Percentiles rank a stretch among this genome's conserved stretches.
These are phyloP conservation scores for Hemerocallis citrina DNA, from an alignment of 106 monocot species.

Conservation along the genomic window DNA sequence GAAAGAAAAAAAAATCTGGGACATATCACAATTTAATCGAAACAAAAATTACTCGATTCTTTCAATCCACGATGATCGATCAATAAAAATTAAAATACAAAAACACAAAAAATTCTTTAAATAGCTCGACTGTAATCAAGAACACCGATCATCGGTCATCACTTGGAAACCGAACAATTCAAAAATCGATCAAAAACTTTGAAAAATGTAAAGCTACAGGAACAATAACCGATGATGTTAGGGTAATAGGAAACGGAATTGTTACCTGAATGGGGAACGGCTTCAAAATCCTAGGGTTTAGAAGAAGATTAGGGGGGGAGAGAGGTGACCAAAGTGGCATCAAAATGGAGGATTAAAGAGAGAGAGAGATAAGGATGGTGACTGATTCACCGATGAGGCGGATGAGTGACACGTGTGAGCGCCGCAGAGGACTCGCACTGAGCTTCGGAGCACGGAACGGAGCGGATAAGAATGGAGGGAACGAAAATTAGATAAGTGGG, in stretches of 20 bases:
- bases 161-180: not conserved
- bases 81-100: too few relatives aligned
- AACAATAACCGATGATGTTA: not conserved
- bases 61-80: too few relatives aligned
- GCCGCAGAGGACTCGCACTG: not conserved
- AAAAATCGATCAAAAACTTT: not conserved
- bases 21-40: too few relatives aligned
- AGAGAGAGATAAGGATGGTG: not conserved
- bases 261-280: not conserved
- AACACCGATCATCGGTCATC: not conserved
- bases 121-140: too few relatives aligned
- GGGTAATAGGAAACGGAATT: not conserved
- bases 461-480: not conserved
- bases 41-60: too few relatives aligned
- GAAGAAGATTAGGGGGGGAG: not conserved
- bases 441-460: slow-evolving; percentile 3
- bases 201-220: not conserved
- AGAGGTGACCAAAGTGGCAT: slow-evolving; percentile 6
- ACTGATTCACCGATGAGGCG: slow-evolving; percentile 6
- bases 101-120: not conserved
- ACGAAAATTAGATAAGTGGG: not conserved
- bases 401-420: slow-evolving; percentile 5
- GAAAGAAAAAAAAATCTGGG: too few relatives aligned
- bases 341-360: slow-evolving; percentile 1
- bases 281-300: not conserved